Conservation (phyloP, 805 yeast genomes). For the Cyberlindnera misumaiensis region DNA sequence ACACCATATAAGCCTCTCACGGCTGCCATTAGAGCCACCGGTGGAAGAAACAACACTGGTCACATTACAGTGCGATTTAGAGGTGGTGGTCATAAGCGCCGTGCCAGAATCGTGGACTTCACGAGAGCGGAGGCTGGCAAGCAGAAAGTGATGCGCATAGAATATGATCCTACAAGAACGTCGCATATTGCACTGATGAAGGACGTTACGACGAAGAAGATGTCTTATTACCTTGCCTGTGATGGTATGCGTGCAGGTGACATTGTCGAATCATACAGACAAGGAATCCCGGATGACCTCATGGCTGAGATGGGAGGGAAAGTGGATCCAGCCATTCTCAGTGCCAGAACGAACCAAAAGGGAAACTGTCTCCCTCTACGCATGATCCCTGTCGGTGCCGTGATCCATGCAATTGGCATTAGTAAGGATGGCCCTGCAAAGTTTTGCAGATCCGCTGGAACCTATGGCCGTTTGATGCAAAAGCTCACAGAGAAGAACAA, state of each 20-base stretch:
- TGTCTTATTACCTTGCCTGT: constrained; percentile 81
- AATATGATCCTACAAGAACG: constrained; percentile 91
- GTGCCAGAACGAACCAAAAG: constrained; percentile 79
- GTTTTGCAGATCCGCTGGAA: constrained; percentile 90
- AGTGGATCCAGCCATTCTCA: constrained; percentile 84
- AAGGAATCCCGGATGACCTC: constrained; percentile 76
- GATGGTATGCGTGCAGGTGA: constrained; percentile 94
- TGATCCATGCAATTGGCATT: constrained; percentile 82
- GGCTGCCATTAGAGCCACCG: constrained; percentile 56
- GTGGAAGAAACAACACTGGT: constrained; percentile 90
- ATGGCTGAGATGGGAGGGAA: constrained; percentile 83
- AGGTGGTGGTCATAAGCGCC: constrained; percentile 94
- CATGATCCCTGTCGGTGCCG: constrained; percentile 92
- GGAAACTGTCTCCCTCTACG: constrained; percentile 92
- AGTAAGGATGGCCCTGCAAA: constrained; percentile 73
- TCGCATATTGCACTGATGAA: constrained; percentile 86
- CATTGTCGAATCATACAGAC: constrained; percentile 77
- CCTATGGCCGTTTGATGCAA: constrained; percentile 82
- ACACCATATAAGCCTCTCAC: constrained; percentile 75
- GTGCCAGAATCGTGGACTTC: constrained; percentile 79
- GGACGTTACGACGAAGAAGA: constrained; percentile 51
- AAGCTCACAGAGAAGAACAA: constrained; percentile 63
- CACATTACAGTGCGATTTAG: constrained; percentile 86
- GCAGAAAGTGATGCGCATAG: constrained; percentile 80
- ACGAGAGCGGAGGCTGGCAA: constrained; percentile 60